These are phyloP conservation scores for Cryptosporidium bovis DNA, from an alignment of 169 alveolate genomes.

Conservation along the genomic window DNA sequence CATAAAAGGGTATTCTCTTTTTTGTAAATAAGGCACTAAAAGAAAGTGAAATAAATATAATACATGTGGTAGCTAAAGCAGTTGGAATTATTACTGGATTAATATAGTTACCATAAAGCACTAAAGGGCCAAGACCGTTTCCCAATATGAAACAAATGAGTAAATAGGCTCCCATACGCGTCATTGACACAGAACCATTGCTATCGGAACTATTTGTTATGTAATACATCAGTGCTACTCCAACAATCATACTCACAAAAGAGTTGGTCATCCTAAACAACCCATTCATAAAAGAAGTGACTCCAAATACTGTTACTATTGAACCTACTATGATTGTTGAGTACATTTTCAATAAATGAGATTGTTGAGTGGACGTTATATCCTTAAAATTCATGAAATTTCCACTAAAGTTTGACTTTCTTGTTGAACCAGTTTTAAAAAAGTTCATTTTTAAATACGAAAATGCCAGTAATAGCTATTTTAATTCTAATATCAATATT, in stretches of 20 bases:
- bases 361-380: slow-evolving; percentile 33
- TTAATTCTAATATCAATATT: too few species aligned
- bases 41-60: slow-evolving; percentile 42
- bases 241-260: slow-evolving; percentile 24
- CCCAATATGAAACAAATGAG: slow-evolving; percentile 47
- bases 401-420: slow-evolving; percentile 52
- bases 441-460: background rate
- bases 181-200: slow-evolving; percentile 11
- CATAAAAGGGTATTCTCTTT: slow-evolving; percentile 43
- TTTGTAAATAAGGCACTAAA: slow-evolving; percentile 54
- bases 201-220: slow-evolving; percentile 10
- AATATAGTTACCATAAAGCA: slow-evolving; percentile 39
- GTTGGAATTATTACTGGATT: slow-evolving; percentile 64
- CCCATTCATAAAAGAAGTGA: slow-evolving; percentile 39
- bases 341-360: slow-evolving; percentile 56
- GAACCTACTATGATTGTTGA: slow-evolving; percentile 58
- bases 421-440: background rate
- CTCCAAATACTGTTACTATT: slow-evolving; percentile 54
- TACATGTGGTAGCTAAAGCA: slow-evolving; percentile 54
- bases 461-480: background rate
- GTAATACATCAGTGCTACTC: slow-evolving; percentile 33
- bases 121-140: slow-evolving; percentile 62
- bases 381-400: slow-evolving; percentile 29
- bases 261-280: slow-evolving; percentile 8
- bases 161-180: slow-evolving; percentile 33